Evolutionary conservation across 148 eudicot genomes (phyloP).

Genomic region (Rheum nobile): DNA sequence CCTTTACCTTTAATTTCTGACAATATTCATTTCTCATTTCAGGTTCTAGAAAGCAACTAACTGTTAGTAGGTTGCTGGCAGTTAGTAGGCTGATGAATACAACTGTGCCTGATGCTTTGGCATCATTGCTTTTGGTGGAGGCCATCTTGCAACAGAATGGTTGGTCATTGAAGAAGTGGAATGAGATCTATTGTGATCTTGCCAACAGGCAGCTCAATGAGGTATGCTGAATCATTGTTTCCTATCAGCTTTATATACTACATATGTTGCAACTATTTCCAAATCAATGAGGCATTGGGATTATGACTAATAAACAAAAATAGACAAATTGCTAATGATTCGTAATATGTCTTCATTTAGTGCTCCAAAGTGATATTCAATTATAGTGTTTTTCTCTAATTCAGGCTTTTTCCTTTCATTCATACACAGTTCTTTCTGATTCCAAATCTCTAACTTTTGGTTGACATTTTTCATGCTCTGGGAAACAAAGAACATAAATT

Average conservation of each 20-base stretch:
- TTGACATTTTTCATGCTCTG: background rate
- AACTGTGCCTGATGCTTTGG: conserved; percentile 88
- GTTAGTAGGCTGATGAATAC: conserved; percentile 77
- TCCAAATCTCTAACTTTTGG: background rate
- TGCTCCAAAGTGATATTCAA: background rate
- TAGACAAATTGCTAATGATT: background rate
- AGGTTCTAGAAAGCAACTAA: conserved; percentile 68
- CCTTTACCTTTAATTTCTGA: background rate
- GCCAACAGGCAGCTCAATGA: conserved; percentile 94
- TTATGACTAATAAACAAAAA: background rate
- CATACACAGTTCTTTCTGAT: background rate
- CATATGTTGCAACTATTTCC: background rate
- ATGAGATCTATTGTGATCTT: conserved; percentile 64
- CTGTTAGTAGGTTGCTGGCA: conserved; percentile 68
- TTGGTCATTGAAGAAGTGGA: conserved; percentile 84
- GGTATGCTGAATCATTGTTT: background rate
- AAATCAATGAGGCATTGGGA: background rate
- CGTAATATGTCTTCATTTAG: background rate
- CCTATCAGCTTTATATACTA: background rate
- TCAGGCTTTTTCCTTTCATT: background rate
- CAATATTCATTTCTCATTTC: conserved; percentile 14
- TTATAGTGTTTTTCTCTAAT: background rate
- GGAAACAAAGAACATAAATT: background rate
- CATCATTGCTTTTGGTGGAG: conserved; percentile 81
- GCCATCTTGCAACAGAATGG: conserved; percentile 63